A percentile compares a stretch with the other conserved stretches of the same genome.
phyloP scores from a whole-genome alignment of 192 early-diverging fungal genomes.

The Entophlyctis helioformis region DNA sequence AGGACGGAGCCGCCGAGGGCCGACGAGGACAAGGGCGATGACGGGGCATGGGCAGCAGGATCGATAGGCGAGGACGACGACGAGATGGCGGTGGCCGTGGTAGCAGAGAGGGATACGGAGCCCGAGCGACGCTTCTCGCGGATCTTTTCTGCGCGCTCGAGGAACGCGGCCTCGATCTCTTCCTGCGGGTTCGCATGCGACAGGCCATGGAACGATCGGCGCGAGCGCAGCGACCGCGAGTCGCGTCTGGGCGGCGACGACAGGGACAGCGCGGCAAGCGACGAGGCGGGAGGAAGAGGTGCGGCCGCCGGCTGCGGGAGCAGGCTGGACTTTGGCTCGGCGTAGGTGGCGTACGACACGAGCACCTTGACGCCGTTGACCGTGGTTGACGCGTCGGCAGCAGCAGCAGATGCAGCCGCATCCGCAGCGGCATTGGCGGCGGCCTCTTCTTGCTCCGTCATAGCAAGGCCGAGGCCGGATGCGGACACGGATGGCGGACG shows the following conservation, averaged over 20 bases:
- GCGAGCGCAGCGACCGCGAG: background rate
- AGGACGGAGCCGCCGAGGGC: no score
- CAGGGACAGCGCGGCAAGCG: background rate
- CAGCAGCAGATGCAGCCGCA: background rate
- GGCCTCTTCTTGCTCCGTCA: no score
- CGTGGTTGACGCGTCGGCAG: background rate
- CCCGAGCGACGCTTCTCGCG: slow-evolving; percentile 24
- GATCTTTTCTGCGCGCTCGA: slow-evolving; percentile 30
- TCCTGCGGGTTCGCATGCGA: slow-evolving; percentile 16
- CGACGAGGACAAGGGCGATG: no score
- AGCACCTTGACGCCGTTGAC: slow-evolving; percentile 5
- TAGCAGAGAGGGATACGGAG: slow-evolving; percentile 3
- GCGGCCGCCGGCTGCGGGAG: slow-evolving; percentile 4
- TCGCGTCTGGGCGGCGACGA: slow-evolving; percentile 7
- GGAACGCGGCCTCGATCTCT: slow-evolving; percentile 20
- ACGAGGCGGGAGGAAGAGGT: background rate
- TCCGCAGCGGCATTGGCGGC: background rate
- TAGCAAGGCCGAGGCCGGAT: no score
- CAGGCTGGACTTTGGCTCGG: background rate
- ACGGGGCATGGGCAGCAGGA: background rate
- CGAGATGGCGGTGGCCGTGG: slow-evolving; percentile 3
- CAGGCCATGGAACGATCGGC: slow-evolving; percentile 2
- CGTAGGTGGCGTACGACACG: slow-evolving; percentile 11
- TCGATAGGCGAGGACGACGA: background rate
- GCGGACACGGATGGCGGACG: no score